phyloP scores from a whole-genome alignment of 2,329 filamentous ascomycete genomes.

The Hymenoscyphus fraxineus region DNA sequence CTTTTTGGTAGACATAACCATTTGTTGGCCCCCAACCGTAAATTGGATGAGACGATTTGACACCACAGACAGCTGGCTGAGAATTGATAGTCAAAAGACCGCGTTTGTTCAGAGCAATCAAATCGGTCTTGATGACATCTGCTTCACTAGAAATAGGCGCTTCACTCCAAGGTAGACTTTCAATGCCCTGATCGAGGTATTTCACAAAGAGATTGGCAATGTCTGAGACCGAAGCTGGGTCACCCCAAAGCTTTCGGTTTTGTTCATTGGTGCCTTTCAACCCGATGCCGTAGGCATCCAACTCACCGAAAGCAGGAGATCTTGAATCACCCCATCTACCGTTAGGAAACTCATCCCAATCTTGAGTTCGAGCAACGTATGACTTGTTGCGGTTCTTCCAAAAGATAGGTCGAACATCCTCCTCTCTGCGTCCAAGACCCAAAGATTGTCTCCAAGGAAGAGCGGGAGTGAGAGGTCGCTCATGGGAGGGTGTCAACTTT shows the following conservation, averaged over 20 bases:
- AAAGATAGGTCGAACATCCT: constrained; percentile 97
- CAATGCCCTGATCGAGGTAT: constrained; percentile 77
- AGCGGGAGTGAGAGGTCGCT: constrained; percentile 79
- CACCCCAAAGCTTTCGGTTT: constrained; percentile 92
- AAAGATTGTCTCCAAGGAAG: constrained; percentile 96
- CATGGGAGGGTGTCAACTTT: constrained; percentile 70
- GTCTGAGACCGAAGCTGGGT: constrained; percentile 74
- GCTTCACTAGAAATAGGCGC: constrained; percentile 80
- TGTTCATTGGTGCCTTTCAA: constrained; percentile 93
- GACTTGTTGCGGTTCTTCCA: constrained; percentile 97
- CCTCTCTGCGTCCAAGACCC: constrained; percentile 78
- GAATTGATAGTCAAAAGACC: constrained; percentile 96
- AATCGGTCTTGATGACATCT: constrained; percentile 68
- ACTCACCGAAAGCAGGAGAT: constrained; percentile 91
- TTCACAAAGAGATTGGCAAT: constrained; percentile 78
- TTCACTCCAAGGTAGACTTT: constrained; percentile 91
- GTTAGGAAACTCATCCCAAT: constrained; percentile 99
- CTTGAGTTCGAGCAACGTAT: constrained; percentile 90
- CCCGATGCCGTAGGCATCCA: constrained; percentile 91
- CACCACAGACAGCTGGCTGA: constrained; percentile 89
- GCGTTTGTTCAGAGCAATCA: constrained; percentile 78
- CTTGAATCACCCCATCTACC: constrained; percentile 97
- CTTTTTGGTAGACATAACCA: constrained; percentile 97
- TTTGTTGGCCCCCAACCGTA: constrained; percentile 94
- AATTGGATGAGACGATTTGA: constrained; percentile 78